A percentile compares a stretch with the other conserved stretches of the same genome.
These are phyloP conservation scores for Coemansia reversa DNA, from an alignment of 192 early-diverging fungal species.

Conservation along the genomic window DNA sequence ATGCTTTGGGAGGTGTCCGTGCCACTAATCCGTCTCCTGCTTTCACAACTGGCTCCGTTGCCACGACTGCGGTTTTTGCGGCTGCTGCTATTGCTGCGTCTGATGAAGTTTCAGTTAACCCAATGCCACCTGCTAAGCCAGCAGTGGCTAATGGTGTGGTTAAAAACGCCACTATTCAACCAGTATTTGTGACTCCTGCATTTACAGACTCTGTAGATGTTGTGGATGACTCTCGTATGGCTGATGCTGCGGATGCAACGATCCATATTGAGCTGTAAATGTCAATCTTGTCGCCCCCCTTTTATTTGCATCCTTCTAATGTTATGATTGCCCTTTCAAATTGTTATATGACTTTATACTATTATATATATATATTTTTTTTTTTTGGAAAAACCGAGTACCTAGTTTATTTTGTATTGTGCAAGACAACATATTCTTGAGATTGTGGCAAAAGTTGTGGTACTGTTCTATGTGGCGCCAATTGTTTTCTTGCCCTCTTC, in stretches of 20 bases:
- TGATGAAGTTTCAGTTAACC: background rate
- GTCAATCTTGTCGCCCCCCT: background rate
- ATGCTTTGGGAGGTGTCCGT: conserved; percentile 38
- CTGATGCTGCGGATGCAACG: background rate
- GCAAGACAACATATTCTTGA: too few species aligned
- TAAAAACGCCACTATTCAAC: background rate
- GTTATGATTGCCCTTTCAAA: background rate
- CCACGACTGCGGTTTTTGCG: background rate
- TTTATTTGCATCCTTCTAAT: too few species aligned
- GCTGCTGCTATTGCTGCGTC: background rate
- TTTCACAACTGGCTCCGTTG: background rate
- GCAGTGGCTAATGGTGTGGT: background rate
- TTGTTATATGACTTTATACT: conserved; percentile 1
- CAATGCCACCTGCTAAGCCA: background rate
- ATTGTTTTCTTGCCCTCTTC: too few species aligned
- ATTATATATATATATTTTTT: too few species aligned
- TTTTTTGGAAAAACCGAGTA: background rate
- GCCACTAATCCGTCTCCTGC: conserved; percentile 26
- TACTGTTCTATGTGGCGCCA: too few species aligned
- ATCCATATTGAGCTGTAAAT: conserved; percentile 1
- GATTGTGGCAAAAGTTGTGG: too few species aligned
- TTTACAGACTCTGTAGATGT: conserved; percentile 2
- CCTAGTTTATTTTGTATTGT: too few species aligned
- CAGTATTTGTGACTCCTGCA: conserved; percentile 15
- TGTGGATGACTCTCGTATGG: background rate